phyloP scores from a whole-genome alignment of 1,284 basidiomycete genomes.

The Cutaneotrichosporon dermatis region DNA sequence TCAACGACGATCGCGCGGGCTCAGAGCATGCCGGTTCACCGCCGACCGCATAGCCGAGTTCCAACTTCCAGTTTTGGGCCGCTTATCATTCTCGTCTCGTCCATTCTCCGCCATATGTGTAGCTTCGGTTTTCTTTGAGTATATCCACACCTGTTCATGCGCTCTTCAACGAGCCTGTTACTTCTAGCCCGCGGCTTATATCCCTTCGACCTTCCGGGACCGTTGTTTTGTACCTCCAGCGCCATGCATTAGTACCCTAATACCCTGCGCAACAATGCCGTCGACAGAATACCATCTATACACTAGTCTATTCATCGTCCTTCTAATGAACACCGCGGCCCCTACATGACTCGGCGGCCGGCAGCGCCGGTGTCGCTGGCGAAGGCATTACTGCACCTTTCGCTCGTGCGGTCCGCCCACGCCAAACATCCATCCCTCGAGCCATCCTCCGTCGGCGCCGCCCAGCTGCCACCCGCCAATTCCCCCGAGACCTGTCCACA shows the following conservation, averaged over 20 bases:
- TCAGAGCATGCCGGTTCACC: neutral
- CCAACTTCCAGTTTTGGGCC: neutral
- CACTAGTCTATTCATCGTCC: too few species aligned
- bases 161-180: neutral
- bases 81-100: neutral
- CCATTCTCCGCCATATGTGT: neutral
- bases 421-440: constrained; percentile 32
- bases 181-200: neutral
- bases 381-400: constrained; percentile 4
- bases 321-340: too few species aligned
- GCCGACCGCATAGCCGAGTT: neutral
- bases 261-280: too few species aligned
- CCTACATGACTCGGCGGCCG: too few species aligned
- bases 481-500: constrained; percentile 40
- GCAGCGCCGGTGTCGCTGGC: too few species aligned
- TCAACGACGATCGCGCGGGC: constrained; percentile 5
- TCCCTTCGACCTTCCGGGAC: neutral
- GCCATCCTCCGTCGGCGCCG: constrained; percentile 38
- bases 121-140: neutral
- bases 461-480: constrained; percentile 40
- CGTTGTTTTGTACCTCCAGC: neutral
- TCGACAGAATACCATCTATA: too few species aligned
- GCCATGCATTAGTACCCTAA: constrained; percentile 5
- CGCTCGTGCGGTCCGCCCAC: neutral
- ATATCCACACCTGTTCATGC: neutral